A percentile compares a stretch with the other conserved stretches of the same genome.
Evolutionary conservation across 306 rosid species (phyloP).

Genomic region (Ochetophila trinervis): DNA sequence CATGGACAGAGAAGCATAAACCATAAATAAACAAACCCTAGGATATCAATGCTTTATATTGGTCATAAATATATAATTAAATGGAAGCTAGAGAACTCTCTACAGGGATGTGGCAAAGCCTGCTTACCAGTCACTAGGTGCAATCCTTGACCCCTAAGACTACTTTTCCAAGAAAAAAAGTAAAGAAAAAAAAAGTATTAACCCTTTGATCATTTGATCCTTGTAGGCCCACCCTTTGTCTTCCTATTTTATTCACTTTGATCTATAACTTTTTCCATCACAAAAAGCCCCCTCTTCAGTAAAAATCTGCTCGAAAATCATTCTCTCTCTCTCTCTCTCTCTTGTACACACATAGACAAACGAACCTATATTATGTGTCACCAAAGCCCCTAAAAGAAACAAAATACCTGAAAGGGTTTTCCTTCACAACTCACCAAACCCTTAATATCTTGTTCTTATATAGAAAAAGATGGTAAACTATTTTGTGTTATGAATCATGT

Average conservation of each 20-base stretch:
- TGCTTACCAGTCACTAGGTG: constrained; percentile 22
- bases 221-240: constrained; percentile 28
- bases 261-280: constrained; percentile 35
- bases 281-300: constrained; percentile 21
- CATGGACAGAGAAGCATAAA: background rate
- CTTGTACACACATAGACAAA: constrained; percentile 3
- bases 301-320: constrained; percentile 22
- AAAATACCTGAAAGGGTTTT: too few relatives aligned
- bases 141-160: constrained; percentile 33
- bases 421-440: too few relatives aligned
- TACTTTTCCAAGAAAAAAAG: background rate
- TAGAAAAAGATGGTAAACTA: too few relatives aligned
- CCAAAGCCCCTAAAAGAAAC: too few relatives aligned
- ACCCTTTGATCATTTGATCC: constrained; percentile 18
- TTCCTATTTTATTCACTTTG: constrained; percentile 23
- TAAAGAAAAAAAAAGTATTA: background rate
- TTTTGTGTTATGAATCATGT: too few relatives aligned
- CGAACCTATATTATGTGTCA: too few relatives aligned
- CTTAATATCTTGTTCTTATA: too few relatives aligned
- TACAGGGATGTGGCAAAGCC: constrained; percentile 19
- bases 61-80: background rate
- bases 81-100: constrained; percentile 13
- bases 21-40: background rate
- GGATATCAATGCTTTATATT: constrained; percentile 23
- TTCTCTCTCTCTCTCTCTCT: constrained; percentile 1